Evolutionary conservation across 2,329 filamentous ascomycete genomes (phyloP), one percentile per base, ranked within the genome.

Genomic region (Trichoderma pleuroti): DNA sequence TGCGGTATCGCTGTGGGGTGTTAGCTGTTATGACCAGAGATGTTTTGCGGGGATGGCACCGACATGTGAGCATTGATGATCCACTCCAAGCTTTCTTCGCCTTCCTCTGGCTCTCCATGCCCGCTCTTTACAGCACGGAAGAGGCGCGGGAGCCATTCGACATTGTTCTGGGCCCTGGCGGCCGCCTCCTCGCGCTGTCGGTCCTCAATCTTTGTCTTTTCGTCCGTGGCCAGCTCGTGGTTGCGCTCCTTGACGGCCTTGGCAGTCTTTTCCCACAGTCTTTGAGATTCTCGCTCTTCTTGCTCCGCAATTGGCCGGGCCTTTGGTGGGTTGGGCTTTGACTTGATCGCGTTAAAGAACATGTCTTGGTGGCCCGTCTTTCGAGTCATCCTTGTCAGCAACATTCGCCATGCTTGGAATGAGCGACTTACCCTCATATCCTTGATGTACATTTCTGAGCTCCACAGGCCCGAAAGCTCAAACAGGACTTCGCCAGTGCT

Each of bases 151-250:
- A 90, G 88, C 96, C 96, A 99, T 73, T 97, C 93, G 9, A 94
- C 84, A 14, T 91, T 91, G 12, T 94, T 90, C 61, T 94, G 91
- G 36, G 88, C 88, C 76, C 96, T 87, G 77, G 89, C 89, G 21
- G 94, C 91, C 2, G 96, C 94, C 78, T 98, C 95, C 73, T 94
- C 91, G 77, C 96, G 88, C 81, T 99, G 96, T 77, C 88, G 90
- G 76, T 98, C 95, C 79, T 99, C 96, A 71, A 99, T 93, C 79
- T 92, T 92, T n/a, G 93, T 94, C 84, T 99, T 99, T 78, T 98
- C 95, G 73, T 96, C 92, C 0, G 96, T 99, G 5, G 96, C 96
- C 10, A 91, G 82, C 75, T 93, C 92, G 77, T 99, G 96, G 76
- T 99, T 94, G 71, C 91, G 89, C 62, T 92, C 90, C 77, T 91